Evolutionary conservation across 2,329 filamentous ascomycete species (phyloP), one percentile per base, ranked within the genome.

Genomic region (Pyrenophora seminiperda): DNA sequence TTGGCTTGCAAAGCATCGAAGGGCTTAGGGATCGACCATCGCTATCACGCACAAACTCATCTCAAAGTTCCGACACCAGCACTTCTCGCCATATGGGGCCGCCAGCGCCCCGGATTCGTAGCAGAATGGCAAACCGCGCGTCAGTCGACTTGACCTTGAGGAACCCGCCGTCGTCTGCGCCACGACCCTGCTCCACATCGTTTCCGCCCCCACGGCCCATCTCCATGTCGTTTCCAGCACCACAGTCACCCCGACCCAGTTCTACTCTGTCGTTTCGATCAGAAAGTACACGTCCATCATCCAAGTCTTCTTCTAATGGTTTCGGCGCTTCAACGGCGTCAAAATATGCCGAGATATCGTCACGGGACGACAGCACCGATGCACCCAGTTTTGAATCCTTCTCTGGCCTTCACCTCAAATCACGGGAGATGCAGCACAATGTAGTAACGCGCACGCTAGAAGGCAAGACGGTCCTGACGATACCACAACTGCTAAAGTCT

Each of bases 321-420:
- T 64, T 62, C 29, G 59, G 57, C 17, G 19, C 54, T 17, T 42
- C 57, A 5, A 67, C 61, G 2, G 50, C 59, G 7, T 53, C 66
- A n/a, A 69, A 66, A 20, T 67, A 71, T 46, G 62, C 63, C 14
- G 66, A 70, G 20, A 71, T 65, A 9, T 59, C 61, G 19, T 58
- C 65, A 44, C 51, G 67, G 29, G 67, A 69, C 27, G 62, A 68
- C 41, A 67, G 87, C 1, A 82, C 83, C 37, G 95, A 71, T 18
- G 63, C 65, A 1, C 51, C 68, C 2, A 67, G 66, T 34, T 73
- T 94, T 63, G 94, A 99, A 63, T 83, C 90, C 2, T 96, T 92
- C 71, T 97, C 94, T 5, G 84, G 86, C 22, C 79, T 92, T 30
- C 91, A 97, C 68, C 81, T 99, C 11, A 89, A 88, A 4, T 91